These are phyloP conservation scores for Pichia ethanolica DNA, from an alignment of 805 yeast genomes.

Conservation along the genomic window DNA sequence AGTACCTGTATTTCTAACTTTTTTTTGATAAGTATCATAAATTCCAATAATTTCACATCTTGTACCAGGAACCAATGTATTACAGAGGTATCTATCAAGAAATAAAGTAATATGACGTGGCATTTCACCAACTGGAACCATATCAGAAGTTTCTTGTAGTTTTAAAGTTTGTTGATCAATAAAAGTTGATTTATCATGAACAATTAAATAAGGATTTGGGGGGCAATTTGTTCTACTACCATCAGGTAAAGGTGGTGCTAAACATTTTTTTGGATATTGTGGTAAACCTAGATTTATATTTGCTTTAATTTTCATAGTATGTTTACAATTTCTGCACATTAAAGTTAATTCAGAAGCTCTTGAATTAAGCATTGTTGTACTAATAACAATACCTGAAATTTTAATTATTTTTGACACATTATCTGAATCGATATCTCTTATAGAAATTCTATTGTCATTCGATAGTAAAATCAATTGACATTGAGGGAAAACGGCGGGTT, in stretches of 20 bases:
- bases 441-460: constrained; percentile 60
- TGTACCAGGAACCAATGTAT: constrained; percentile 90
- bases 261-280: constrained; percentile 61
- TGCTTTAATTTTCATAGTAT: constrained; percentile 57
- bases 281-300: constrained; percentile 66
- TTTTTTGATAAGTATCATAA: constrained; percentile 82
- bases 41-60: constrained; percentile 89
- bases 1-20: constrained; percentile 43
- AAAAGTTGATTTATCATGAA: constrained; percentile 89
- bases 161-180: constrained; percentile 92
- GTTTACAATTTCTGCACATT: constrained; percentile 84
- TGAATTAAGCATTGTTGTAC: constrained; percentile 82
- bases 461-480: constrained; percentile 79
- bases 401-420: constrained; percentile 86
- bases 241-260: constrained; percentile 43
- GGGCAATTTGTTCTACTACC: constrained; percentile 64
- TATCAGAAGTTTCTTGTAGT: constrained; percentile 95
- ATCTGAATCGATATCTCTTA: constrained; percentile 78
- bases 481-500: constrained; percentile 54
- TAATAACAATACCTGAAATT: constrained; percentile 87
- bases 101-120: constrained; percentile 88
- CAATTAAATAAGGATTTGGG: constrained; percentile 84
- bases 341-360: constrained; percentile 79
- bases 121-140: constrained; percentile 98
- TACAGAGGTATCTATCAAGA: constrained; percentile 84